Conservation (phyloP, 2,329 filamentous ascomycete species). For the Aureobasidium musti region DNA sequence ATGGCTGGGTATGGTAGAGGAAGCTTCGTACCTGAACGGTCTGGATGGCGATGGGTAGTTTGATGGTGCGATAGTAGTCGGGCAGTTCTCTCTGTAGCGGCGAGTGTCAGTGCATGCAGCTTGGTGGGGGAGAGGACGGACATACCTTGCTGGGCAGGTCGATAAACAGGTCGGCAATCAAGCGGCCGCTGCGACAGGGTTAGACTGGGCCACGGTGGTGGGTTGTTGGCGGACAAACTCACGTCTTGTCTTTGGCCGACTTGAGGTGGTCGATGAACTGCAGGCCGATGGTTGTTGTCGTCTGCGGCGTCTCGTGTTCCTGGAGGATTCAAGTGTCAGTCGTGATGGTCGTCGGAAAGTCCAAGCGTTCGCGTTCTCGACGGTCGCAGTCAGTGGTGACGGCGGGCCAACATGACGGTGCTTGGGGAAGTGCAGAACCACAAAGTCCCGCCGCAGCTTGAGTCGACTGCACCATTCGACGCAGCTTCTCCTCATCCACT, state of each 20-base stretch:
- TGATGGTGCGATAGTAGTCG: conserved; percentile 76
- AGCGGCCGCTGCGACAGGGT: conserved; percentile 29
- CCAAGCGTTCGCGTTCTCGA: conserved; percentile 25
- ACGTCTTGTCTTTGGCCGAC: conserved; percentile 80
- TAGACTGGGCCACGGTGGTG: not conserved
- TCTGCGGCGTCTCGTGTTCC: conserved; percentile 25
- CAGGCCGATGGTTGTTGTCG: conserved; percentile 60
- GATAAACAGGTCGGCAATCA: conserved; percentile 31
- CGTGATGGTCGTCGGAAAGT: not conserved
- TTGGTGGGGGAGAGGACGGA: not conserved
- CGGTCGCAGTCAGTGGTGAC: conserved; percentile 3
- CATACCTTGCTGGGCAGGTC: conserved; percentile 30
- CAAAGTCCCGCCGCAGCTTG: not conserved
- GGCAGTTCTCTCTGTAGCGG: conserved; percentile 56
- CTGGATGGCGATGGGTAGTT: conserved; percentile 75
- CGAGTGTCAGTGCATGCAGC: conserved; percentile 60
- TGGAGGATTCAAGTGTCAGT: not conserved
- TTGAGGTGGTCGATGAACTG: conserved; percentile 74
- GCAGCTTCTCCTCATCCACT: not conserved
- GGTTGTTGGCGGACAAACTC: conserved; percentile 34
- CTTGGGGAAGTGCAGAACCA: conserved; percentile 18
- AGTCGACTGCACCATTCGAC: not conserved
- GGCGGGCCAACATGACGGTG: conserved; percentile 1
- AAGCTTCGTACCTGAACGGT: conserved; percentile 62
- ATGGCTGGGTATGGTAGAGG: not conserved